Evolutionary conservation across 2,329 filamentous ascomycete species (phyloP).

Genomic region (Orbilia blumenaviensis): DNA sequence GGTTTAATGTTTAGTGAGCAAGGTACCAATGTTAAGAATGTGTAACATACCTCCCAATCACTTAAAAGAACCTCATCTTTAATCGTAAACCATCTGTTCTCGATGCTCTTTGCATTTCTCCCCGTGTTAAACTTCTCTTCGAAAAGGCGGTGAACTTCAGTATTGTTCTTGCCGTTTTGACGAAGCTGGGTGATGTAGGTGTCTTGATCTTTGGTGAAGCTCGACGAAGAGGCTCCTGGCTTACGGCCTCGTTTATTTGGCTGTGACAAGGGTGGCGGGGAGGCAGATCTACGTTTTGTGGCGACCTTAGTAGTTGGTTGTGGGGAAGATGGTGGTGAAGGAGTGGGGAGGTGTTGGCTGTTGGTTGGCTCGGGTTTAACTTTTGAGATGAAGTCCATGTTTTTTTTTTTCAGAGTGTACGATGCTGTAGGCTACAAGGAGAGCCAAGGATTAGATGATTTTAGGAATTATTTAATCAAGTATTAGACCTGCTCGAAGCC

Average conservation of each 20-base stretch:
- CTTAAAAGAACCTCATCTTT: slow-evolving; percentile 19
- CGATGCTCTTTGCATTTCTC: neutral
- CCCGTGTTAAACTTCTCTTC: slow-evolving; percentile 27
- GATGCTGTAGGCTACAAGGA: too few species aligned
- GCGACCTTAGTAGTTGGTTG: neutral
- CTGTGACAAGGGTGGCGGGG: neutral
- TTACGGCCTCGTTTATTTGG: neutral
- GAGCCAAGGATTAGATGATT: too few species aligned
- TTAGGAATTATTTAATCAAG: too few species aligned
- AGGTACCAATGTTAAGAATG: too few species aligned
- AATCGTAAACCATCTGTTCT: slow-evolving; percentile 28
- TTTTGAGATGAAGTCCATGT: neutral
- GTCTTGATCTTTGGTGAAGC: slow-evolving; percentile 26
- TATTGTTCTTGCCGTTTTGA: neutral
- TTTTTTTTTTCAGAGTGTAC: too few species aligned
- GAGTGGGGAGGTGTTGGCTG: too few species aligned
- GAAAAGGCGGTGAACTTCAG: slow-evolving; percentile 2
- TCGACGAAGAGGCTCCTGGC: neutral
- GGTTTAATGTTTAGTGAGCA: too few species aligned
- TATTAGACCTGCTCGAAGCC: too few species aligned
- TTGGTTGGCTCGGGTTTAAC: neutral
- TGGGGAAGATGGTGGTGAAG: too few species aligned
- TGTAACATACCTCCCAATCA: too few species aligned
- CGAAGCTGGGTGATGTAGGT: slow-evolving; percentile 16
- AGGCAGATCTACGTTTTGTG: too few species aligned